Percentiles rank a stretch among this genome's conserved stretches.
phyloP scores from a whole-genome alignment of 1,139 yeast species.

The Candida gigantensis region DNA sequence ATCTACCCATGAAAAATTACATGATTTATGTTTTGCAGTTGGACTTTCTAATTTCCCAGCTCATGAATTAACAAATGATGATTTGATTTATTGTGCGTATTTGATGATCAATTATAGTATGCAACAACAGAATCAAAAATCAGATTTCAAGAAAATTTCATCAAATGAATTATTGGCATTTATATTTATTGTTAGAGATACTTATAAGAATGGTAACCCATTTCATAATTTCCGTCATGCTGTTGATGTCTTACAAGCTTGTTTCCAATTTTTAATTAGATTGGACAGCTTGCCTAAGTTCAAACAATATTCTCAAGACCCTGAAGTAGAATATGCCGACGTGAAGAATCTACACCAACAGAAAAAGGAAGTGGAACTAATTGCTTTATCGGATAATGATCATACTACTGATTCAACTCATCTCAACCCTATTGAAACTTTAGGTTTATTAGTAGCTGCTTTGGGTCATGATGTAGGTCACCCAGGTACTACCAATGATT shows the following conservation, averaged over 20 bases:
- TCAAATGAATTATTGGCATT: constrained; percentile 56
- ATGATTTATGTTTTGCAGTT: constrained; percentile 36
- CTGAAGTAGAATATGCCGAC: constrained; percentile 16
- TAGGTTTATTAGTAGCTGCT: constrained; percentile 74
- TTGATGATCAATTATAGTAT: constrained; percentile 55
- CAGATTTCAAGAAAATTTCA: constrained; percentile 17
- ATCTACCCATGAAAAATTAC: constrained; percentile 27
- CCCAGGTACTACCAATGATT: constrained; percentile 88
- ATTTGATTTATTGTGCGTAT: constrained; percentile 61
- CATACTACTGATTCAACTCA: constrained; percentile 15
- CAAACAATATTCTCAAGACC: constrained; percentile 35
- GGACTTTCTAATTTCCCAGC: constrained; percentile 67
- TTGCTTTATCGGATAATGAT: too few relatives aligned
- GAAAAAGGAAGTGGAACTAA: too few relatives aligned
- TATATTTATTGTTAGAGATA: constrained; percentile 65
- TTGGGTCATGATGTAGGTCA: constrained; percentile 96
- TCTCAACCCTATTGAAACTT: constrained; percentile 49
- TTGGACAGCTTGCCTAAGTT: constrained; percentile 49
- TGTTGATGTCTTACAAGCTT: constrained; percentile 91
- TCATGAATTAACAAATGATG: constrained; percentile 67
- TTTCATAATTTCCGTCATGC: constrained; percentile 97
- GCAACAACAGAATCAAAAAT: constrained; percentile 30
- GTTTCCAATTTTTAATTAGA: constrained; percentile 61
- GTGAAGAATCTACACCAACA: too few relatives aligned
- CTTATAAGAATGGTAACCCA: constrained; percentile 81